Evolutionary conservation across 805 yeast species (phyloP).

Genomic region (Starmerella sp.): DNA sequence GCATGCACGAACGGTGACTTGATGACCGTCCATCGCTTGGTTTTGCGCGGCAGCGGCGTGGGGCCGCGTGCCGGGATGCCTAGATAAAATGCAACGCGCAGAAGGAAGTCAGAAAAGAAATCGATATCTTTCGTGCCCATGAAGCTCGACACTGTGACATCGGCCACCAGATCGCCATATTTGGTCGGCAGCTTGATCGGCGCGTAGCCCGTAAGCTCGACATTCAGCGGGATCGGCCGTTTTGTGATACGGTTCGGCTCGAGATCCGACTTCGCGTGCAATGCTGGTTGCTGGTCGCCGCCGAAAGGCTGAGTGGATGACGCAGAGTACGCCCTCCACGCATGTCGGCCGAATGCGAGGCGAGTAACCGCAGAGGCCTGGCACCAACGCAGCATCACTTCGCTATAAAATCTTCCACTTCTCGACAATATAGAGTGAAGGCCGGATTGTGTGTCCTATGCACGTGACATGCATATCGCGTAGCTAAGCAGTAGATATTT

Average conservation of each 20-base stretch:
- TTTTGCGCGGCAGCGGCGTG: conserved; percentile 52
- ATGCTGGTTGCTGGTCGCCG: neutral
- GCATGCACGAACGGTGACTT: conserved; percentile 91
- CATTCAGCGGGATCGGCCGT: conserved; percentile 52
- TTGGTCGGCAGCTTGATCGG: conserved; percentile 60
- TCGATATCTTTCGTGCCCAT: conserved; percentile 60
- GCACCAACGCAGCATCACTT: neutral
- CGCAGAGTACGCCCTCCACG: neutral
- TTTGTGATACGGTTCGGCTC: conserved; percentile 8
- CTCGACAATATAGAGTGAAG: too few species aligned
- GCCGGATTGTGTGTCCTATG: too few species aligned
- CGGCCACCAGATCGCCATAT: conserved; percentile 71
- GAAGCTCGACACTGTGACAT: conserved; percentile 53
- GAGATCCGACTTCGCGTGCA: neutral
- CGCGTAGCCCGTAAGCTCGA: conserved; percentile 67
- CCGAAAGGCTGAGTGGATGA: neutral
- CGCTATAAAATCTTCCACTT: neutral
- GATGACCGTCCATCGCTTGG: conserved; percentile 87
- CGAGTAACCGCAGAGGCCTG: neutral
- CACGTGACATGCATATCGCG: too few species aligned
- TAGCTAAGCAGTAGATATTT: too few species aligned
- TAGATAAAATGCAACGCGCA: conserved; percentile 80
- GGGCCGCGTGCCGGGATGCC: conserved; percentile 80
- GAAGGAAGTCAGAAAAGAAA: conserved; percentile 71
- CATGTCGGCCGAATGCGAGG: neutral